Evolutionary conservation across 768 basidiomycete genomes (phyloP).

Genomic region (Pleurotus sapidus): DNA sequence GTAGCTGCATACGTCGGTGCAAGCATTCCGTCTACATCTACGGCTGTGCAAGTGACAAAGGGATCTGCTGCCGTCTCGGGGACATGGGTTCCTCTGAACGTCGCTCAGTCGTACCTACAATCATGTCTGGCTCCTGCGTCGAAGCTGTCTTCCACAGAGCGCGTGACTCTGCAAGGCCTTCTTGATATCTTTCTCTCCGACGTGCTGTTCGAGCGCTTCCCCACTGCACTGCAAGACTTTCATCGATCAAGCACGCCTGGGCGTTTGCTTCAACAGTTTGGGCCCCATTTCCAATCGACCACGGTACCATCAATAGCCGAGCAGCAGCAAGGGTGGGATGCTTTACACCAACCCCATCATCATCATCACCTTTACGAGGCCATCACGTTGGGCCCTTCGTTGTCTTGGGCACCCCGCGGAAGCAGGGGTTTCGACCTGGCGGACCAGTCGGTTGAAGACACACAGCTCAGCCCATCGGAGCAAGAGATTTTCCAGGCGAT

Average conservation of each 20-base stretch:
- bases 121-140: constrained; percentile 33
- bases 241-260: constrained; percentile 44
- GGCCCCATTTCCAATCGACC: constrained; percentile 57
- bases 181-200: constrained; percentile 62
- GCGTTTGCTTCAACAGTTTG: constrained; percentile 57
- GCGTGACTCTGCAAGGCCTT: constrained; percentile 16
- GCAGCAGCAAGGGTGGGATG: not conserved
- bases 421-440: no score
- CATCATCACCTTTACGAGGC: not conserved
- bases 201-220: constrained; percentile 60
- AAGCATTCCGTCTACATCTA: constrained; percentile 36
- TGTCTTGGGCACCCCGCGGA: constrained; percentile 3
- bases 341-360: no score
- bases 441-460: constrained; percentile 21
- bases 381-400: not conserved
- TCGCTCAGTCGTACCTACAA: constrained; percentile 50
- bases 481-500: constrained; percentile 68
- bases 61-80: constrained; percentile 55
- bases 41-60: constrained; percentile 48
- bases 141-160: not conserved
- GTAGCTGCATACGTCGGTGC: constrained; percentile 45
- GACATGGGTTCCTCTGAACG: constrained; percentile 66
- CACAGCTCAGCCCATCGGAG: constrained; percentile 66
- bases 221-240: constrained; percentile 57
- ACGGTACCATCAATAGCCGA: constrained; percentile 22